Evolutionary conservation across 2,329 filamentous ascomycete species (phyloP).

Genomic region (Clonostachys rosea): DNA sequence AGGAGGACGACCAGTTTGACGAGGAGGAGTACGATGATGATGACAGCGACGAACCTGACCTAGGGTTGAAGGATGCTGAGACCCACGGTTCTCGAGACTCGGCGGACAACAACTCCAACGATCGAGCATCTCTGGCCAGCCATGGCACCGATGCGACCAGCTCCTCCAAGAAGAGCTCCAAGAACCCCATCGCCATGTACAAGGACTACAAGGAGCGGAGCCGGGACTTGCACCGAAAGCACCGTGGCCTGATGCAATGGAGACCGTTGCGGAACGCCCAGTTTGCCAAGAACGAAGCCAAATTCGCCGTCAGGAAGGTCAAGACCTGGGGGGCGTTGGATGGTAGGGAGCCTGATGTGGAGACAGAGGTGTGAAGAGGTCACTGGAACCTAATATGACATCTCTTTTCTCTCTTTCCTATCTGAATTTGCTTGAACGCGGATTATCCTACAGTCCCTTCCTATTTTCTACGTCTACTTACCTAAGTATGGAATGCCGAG

Average conservation of each 20-base stretch:
- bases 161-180: conserved; percentile 19
- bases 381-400: too few relatives aligned
- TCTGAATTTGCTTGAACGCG: too few relatives aligned
- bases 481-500: too few relatives aligned
- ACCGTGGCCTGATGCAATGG: conserved; percentile 94
- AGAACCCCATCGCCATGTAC: conserved; percentile 46
- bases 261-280: conserved; percentile 78
- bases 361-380: conserved; percentile 59
- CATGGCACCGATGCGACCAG: conserved; percentile 21
- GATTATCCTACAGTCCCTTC: too few relatives aligned
- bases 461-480: too few relatives aligned
- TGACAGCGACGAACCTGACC: conserved; percentile 35
- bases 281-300: conserved; percentile 85
- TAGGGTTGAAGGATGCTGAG: conserved; percentile 56
- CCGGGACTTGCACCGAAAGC: conserved; percentile 76
- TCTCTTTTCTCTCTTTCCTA: too few relatives aligned
- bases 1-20: conserved; percentile 33
- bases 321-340: conserved; percentile 73
- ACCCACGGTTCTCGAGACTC: conserved; percentile 14
- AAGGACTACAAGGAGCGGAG: conserved; percentile 64
- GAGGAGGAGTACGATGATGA: conserved; percentile 20
- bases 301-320: conserved; percentile 70
- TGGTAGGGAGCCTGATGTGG: conserved; percentile 81
- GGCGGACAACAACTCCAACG: conserved; percentile 16
- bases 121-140: conserved; percentile 32